Evolutionary conservation across 1,284 basidiomycete species (phyloP).

Genomic region (Marasmius fiardii): DNA sequence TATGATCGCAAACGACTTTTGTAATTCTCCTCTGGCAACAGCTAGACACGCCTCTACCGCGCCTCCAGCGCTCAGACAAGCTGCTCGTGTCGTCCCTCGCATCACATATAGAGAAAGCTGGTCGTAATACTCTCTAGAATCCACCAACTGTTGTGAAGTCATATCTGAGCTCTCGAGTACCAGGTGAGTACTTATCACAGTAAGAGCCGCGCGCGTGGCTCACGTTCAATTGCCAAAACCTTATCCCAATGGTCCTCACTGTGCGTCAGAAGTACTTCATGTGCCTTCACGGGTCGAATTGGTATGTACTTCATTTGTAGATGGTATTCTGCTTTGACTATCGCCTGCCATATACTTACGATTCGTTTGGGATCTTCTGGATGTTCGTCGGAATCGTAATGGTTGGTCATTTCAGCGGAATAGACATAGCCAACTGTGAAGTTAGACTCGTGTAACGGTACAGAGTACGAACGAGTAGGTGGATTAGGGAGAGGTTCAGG

Average conservation of each 20-base stretch:
- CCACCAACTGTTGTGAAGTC: conserved; percentile 67
- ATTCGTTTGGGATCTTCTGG: conserved; percentile 92
- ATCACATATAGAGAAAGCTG: conserved; percentile 91
- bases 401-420: conserved; percentile 84
- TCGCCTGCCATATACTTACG: conserved; percentile 65
- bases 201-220: conserved; percentile 27
- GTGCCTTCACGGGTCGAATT: conserved; percentile 68
- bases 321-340: conserved; percentile 62
- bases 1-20: conserved; percentile 93
- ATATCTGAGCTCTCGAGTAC: conserved; percentile 47
- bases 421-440: conserved; percentile 82
- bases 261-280: conserved; percentile 89
- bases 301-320: conserved; percentile 76
- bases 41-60: conserved; percentile 90
- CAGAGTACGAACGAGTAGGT: conserved; percentile 35
- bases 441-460: conserved; percentile 32
- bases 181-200: background rate
- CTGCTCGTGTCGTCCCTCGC: conserved; percentile 80
- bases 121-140: conserved; percentile 81
- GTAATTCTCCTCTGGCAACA: conserved; percentile 79
- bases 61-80: conserved; percentile 89
- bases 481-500: background rate
- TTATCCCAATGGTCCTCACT: conserved; percentile 89
- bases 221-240: conserved; percentile 75
- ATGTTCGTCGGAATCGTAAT: conserved; percentile 63